phyloP scores from a whole-genome alignment of 805 yeast genomes.

The Candida bentonensis region DNA sequence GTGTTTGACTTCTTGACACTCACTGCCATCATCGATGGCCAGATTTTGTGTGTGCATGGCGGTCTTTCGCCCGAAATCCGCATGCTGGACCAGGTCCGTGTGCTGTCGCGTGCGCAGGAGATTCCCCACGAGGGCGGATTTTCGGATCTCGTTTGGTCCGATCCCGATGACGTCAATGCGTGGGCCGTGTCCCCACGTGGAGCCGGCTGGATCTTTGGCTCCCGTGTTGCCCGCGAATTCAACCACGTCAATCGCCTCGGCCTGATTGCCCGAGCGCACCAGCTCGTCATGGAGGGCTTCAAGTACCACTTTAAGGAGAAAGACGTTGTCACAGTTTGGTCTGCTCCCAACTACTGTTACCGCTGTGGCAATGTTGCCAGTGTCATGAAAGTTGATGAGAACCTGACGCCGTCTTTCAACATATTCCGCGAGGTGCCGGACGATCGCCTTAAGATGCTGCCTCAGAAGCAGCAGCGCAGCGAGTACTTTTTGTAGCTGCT shows the following conservation, averaged over 20 bases:
- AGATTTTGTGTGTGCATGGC: slow-evolving; percentile 90
- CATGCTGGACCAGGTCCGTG: slow-evolving; percentile 93
- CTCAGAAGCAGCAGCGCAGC: slow-evolving; percentile 24
- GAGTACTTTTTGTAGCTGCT: slow-evolving; percentile 25
- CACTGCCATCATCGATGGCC: slow-evolving; percentile 93
- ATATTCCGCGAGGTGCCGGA: slow-evolving; percentile 94
- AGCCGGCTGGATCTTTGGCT: slow-evolving; percentile 96
- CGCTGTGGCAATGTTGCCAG: slow-evolving; percentile 97
- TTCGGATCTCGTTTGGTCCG: slow-evolving; percentile 95
- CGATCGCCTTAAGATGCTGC: slow-evolving; percentile 22
- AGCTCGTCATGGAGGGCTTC: slow-evolving; percentile 96
- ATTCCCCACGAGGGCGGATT: slow-evolving; percentile 99
- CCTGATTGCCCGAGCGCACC: slow-evolving; percentile 92
- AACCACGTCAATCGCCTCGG: slow-evolving; percentile 85
- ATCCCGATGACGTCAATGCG: slow-evolving; percentile 93
- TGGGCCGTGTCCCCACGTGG: slow-evolving; percentile 99
- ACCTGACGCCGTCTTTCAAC: slow-evolving; percentile 75
- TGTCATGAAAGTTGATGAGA: slow-evolving; percentile 90
- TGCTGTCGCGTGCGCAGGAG: slow-evolving; percentile 88
- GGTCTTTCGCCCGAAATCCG: slow-evolving; percentile 95
- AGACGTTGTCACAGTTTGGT: slow-evolving; percentile 96
- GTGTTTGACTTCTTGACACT: slow-evolving; percentile 87
- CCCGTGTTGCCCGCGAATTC: slow-evolving; percentile 87
- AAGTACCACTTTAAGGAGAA: slow-evolving; percentile 91
- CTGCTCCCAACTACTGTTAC: slow-evolving; percentile 94